These are phyloP conservation scores for Bryoerythrophyllum caledonicum DNA, from an alignment of 225 moss, liverwort and hornwort species.

Conservation along the genomic window DNA sequence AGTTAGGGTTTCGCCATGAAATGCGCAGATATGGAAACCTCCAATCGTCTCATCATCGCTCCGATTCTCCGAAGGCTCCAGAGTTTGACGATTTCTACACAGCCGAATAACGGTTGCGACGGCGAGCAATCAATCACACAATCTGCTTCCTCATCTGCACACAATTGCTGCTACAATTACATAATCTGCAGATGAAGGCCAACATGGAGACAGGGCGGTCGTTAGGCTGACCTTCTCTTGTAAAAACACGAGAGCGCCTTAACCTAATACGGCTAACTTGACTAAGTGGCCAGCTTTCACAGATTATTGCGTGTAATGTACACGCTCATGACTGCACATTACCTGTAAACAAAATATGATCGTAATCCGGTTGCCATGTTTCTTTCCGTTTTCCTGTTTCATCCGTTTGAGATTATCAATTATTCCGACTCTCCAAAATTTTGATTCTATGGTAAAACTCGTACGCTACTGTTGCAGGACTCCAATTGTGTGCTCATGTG, in stretches of 20 bases:
- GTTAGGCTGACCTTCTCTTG: neutral
- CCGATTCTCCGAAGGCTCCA: neutral
- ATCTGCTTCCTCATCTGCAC: neutral
- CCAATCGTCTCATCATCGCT: neutral
- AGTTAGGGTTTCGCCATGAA: conserved; percentile 17
- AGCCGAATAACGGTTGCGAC: neutral
- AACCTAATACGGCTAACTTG: neutral
- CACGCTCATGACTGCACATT: conserved; percentile 8
- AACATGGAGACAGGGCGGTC: conserved; percentile 14
- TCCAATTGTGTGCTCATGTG: neutral
- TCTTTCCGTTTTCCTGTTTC: neutral
- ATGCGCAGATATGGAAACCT: neutral
- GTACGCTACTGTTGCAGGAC: neutral
- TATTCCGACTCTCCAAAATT: neutral
- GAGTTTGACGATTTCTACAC: neutral
- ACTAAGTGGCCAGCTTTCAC: neutral
- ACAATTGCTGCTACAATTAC: neutral
- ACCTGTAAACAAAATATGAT: neutral
- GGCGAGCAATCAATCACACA: too few relatives aligned
- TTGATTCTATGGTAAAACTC: neutral
- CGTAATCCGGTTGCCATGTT: neutral
- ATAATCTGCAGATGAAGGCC: conserved; percentile 2
- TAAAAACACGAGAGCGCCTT: neutral
- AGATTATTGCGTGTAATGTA: neutral
- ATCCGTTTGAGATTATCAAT: neutral